Percentiles rank a stretch among this genome's conserved stretches.
phyloP scores from a whole-genome alignment of 805 yeast genomes.

The Vanderwaltozyma polyspora region DNA sequence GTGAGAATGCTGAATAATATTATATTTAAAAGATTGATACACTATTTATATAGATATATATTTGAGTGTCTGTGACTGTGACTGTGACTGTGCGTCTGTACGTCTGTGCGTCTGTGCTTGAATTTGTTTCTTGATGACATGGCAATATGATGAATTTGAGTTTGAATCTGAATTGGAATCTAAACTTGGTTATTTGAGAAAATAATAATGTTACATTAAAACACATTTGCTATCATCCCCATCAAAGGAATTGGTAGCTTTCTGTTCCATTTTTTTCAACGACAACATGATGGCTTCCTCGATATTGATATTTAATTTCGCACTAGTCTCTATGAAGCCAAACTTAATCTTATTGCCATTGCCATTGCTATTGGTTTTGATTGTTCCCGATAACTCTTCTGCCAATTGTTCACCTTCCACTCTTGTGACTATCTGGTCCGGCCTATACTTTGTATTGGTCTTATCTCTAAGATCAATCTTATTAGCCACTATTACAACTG shows the following conservation, averaged over 20 bases:
- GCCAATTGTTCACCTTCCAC: conserved; percentile 13
- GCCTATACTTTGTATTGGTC: not conserved
- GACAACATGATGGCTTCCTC: conserved; percentile 14
- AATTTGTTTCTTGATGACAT: too few relatives aligned
- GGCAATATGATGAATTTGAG: too few relatives aligned
- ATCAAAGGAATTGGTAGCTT: conserved; percentile 6
- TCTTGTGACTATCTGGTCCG: conserved; percentile 7
- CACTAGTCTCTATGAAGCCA: conserved; percentile 22
- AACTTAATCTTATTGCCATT: conserved; percentile 5
- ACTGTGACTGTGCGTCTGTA: too few relatives aligned
- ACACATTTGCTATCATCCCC: conserved; percentile 8
- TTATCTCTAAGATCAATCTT: conserved; percentile 17
- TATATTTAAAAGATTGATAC: too few relatives aligned
- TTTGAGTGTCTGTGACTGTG: too few relatives aligned
- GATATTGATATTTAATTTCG: conserved; percentile 16
- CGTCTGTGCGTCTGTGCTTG: too few relatives aligned
- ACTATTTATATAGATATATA: too few relatives aligned
- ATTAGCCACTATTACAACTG: conserved; percentile 49
- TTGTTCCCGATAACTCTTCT: not conserved
- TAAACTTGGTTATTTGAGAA: too few relatives aligned
- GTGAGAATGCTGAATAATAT: too few relatives aligned
- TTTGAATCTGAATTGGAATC: too few relatives aligned
- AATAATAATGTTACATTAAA: conserved; percentile 10
- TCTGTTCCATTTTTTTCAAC: conserved; percentile 12
- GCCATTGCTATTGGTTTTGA: not conserved